Evolutionary conservation across 2,329 filamentous ascomycete genomes (phyloP).

Genomic region (Bipolaris victoriae): DNA sequence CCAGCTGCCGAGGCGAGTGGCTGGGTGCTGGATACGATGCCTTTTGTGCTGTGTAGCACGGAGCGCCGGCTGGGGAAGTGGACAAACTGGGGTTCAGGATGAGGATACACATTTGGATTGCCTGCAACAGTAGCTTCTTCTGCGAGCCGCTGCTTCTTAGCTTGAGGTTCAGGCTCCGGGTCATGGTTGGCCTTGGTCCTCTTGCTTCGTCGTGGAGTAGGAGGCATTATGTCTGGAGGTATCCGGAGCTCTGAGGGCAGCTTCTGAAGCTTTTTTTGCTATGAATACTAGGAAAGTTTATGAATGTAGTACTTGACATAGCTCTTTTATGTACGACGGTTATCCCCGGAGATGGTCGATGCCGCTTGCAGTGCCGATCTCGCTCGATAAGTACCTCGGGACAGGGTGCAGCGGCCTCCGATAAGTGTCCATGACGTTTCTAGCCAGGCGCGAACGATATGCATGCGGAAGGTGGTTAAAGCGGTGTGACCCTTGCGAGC

Average conservation of each 20-base stretch:
- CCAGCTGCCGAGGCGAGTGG: conserved; percentile 89
- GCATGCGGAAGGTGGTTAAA: conserved; percentile 22
- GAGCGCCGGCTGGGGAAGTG: conserved; percentile 82
- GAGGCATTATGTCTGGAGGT: conserved; percentile 16
- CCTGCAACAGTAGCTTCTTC: conserved; percentile 21
- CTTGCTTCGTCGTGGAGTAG: conserved; percentile 22
- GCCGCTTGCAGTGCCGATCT: conserved; percentile 35
- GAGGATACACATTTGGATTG: conserved; percentile 55
- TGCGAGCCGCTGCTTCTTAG: neutral
- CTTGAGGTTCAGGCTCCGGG: neutral
- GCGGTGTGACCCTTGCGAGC: conserved; percentile 7
- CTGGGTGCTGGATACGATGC: conserved; percentile 89
- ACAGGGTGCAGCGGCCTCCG: conserved; percentile 10
- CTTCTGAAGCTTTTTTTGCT: conserved; percentile 6
- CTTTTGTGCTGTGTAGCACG: conserved; percentile 90
- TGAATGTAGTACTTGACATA: conserved; percentile 12
- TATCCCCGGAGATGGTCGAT: conserved; percentile 38
- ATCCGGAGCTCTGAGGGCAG: neutral
- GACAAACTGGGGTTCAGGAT: conserved; percentile 60
- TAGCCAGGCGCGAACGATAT: neutral
- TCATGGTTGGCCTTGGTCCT: conserved; percentile 17
- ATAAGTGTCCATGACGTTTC: conserved; percentile 15
- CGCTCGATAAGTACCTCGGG: conserved; percentile 28
- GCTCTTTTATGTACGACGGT: conserved; percentile 21
- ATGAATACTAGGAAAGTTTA: conserved; percentile 8